Evolutionary conservation across 2,329 filamentous ascomycete genomes (phyloP).

Genomic region (Fusarium sp.): DNA sequence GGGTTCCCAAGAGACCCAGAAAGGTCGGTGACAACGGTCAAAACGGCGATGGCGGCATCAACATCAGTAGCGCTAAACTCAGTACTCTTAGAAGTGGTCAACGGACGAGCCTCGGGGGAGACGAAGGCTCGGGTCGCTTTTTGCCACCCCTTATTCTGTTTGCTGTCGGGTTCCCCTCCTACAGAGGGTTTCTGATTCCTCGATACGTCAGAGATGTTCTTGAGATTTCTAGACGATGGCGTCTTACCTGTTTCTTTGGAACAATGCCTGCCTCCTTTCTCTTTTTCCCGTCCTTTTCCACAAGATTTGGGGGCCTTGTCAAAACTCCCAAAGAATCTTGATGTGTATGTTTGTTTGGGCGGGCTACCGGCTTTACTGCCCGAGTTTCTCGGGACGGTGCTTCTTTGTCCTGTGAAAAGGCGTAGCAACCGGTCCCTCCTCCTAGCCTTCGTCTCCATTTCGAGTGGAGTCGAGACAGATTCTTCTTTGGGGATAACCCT

Average conservation of each 20-base stretch:
- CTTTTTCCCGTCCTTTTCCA: constrained; percentile 9
- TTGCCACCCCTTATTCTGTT: background rate
- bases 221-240: background rate
- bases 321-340: no score
- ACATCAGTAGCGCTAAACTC: constrained; percentile 10
- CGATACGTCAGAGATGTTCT: background rate
- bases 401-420: background rate
- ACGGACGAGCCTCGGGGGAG: background rate
- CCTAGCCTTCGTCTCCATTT: constrained; percentile 16
- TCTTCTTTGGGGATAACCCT: background rate
- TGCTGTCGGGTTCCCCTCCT: background rate
- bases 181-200: background rate
- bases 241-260: background rate
- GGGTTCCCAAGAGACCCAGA: constrained; percentile 11
- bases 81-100: background rate
- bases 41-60: constrained; percentile 5
- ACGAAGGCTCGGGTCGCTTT: no score
- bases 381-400: no score
- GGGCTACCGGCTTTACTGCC: no score
- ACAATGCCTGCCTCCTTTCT: background rate
- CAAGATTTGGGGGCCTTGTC: background rate
- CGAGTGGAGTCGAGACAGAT: constrained; percentile 16
- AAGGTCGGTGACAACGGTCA: constrained; percentile 14
- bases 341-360: no score
- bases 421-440: background rate